These are phyloP conservation scores for Trichoderma arundinaceum DNA, from an alignment of 2,329 filamentous ascomycete genomes.

Conservation along the genomic window DNA sequence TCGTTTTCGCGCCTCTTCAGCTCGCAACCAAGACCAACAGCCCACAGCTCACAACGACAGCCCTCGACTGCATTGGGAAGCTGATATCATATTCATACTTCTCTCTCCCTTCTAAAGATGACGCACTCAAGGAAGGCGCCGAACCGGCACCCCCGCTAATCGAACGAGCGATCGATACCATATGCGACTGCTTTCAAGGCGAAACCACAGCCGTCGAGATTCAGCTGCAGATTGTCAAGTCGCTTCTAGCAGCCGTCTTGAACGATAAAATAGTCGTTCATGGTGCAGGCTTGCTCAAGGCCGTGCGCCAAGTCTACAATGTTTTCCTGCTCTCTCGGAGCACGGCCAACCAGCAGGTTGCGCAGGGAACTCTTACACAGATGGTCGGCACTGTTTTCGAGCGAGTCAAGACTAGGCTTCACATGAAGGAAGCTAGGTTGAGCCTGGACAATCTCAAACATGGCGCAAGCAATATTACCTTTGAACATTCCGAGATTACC, in stretches of 20 bases:
- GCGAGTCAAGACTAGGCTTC: constrained; percentile 82
- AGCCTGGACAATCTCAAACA: constrained; percentile 60
- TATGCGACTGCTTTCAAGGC: constrained; percentile 98
- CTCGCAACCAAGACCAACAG: constrained; percentile 87
- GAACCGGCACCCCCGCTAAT: constrained; percentile 72
- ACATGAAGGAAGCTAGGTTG: constrained; percentile 81
- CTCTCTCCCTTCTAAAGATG: constrained; percentile 67
- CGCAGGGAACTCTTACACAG: constrained; percentile 94
- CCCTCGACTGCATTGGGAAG: constrained; percentile 97
- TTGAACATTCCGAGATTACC: constrained; percentile 53
- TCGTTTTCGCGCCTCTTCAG: constrained; percentile 89
- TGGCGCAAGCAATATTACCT: constrained; percentile 58
- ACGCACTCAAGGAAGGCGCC: constrained; percentile 49
- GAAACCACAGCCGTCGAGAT: constrained; percentile 91
- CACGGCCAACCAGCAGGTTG: constrained; percentile 93
- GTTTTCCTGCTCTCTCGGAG: constrained; percentile 96
- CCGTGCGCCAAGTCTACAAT: constrained; percentile 97
- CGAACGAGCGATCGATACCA: constrained; percentile 96
- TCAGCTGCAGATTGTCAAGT: constrained; percentile 98
- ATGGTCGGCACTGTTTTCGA: constrained; percentile 99
- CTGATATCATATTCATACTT: constrained; percentile 99
- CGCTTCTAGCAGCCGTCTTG: constrained; percentile 88
- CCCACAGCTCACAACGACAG: constrained; percentile 83
- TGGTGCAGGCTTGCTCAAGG: constrained; percentile 92
- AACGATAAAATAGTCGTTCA: constrained; percentile 99